Evolutionary conservation across 2,329 filamentous ascomycete genomes (phyloP).

Genomic region (Beauveria australis): DNA sequence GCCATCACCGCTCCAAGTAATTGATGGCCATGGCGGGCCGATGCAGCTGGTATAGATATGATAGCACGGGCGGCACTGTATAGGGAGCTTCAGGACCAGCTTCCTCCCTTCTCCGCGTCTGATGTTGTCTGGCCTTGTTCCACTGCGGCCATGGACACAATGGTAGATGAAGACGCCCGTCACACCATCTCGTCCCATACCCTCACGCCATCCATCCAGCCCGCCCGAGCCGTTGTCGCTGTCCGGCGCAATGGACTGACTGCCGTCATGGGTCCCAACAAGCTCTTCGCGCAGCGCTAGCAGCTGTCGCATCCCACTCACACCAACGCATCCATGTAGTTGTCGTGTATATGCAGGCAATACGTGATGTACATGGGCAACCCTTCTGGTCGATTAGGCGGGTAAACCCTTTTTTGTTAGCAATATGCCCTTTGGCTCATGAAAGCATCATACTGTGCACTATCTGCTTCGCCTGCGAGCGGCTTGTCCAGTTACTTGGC

Average conservation of each 20-base stretch:
- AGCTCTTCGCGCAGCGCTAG: neutral
- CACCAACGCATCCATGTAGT: slow-evolving; percentile 6
- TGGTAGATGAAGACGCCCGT: neutral
- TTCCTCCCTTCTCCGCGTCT: neutral
- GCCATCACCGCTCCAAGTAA: neutral
- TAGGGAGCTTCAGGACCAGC: neutral
- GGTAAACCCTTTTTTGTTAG: neutral
- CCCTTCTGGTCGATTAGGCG: neutral
- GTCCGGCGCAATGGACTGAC: neutral
- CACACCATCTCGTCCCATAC: neutral
- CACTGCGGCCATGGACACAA: neutral
- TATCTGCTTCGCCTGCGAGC: neutral
- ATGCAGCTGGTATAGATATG: neutral
- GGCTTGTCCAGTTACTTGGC: slow-evolving; percentile 1
- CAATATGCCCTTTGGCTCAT: no score
- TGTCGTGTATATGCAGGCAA: neutral
- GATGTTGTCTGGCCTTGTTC: neutral
- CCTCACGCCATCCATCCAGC: neutral
- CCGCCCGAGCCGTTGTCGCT: neutral
- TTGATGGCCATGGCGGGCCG: neutral
- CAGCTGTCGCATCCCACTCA: slow-evolving; percentile 4
- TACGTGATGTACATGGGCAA: slow-evolving; percentile 1
- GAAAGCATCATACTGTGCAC: neutral
- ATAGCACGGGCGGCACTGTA: neutral
- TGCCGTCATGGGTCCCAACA: slow-evolving; percentile 4